Percentiles rank a stretch among this genome's conserved stretches.
Evolutionary conservation across 169 alveolate species (phyloP).

Genomic region (Plasmodium gonderi): DNA sequence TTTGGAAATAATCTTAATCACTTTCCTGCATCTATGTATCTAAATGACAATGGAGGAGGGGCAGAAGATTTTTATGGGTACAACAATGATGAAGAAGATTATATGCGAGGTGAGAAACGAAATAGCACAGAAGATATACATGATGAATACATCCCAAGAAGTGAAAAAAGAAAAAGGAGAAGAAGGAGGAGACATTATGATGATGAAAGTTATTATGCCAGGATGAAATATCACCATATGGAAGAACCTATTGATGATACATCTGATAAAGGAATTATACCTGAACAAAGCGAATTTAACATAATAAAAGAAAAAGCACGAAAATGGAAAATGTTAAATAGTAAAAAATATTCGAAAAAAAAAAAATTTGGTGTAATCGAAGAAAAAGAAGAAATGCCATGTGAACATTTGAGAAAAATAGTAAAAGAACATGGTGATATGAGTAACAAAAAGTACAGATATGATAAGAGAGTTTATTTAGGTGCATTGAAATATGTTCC

Average conservation of each 20-base stretch:
- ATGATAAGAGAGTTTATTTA: conserved; percentile 96
- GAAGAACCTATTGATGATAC: background rate
- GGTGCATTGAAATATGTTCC: conserved; percentile 99
- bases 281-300: conserved; percentile 10
- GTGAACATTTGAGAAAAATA: conserved; percentile 98
- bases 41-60: conserved; percentile 3
- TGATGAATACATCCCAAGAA: conserved; percentile 6
- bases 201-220: background rate
- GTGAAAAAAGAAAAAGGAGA: background rate
- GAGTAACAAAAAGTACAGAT: conserved; percentile 97
- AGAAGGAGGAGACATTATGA: conserved; percentile 15
- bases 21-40: background rate
- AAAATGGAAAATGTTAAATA: conserved; percentile 88
- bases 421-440: conserved; percentile 98
- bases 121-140: background rate
- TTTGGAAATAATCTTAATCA: background rate
- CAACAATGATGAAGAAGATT: background rate
- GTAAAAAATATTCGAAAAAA: conserved; percentile 83
- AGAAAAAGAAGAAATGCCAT: conserved; percentile 93
- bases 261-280: background rate
- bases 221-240: background rate
- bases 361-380: conserved; percentile 76
- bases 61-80: background rate
- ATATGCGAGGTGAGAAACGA: background rate
- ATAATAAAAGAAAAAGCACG: conserved; percentile 81